phyloP scores from a whole-genome alignment of 192 early-diverging fungal genomes.

The Phlyctochytrium planicorne region DNA sequence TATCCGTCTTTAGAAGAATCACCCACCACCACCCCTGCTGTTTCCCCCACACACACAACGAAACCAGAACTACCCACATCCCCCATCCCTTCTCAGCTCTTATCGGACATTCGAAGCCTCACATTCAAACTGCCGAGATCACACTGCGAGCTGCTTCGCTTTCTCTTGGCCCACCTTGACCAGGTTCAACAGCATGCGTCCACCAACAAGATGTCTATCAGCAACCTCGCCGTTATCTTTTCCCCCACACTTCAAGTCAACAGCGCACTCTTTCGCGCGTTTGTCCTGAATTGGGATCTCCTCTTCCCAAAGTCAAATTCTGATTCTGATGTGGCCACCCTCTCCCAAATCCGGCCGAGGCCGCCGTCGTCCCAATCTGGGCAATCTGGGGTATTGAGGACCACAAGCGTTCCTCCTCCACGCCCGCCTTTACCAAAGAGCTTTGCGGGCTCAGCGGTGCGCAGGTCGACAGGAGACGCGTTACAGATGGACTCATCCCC shows the following conservation, averaged over 20 bases:
- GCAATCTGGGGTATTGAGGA: neutral
- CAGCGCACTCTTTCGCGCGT: neutral
- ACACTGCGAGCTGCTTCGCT: neutral
- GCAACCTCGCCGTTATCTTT: slow-evolving; percentile 5
- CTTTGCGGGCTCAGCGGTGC: neutral
- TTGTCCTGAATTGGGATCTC: slow-evolving; percentile 1
- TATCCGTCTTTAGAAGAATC: neutral
- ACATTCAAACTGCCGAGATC: neutral
- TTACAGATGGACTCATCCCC: neutral
- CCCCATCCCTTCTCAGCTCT: neutral
- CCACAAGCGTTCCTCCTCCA: neutral
- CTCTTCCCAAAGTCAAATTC: neutral
- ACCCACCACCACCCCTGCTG: neutral
- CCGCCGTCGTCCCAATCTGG: neutral
- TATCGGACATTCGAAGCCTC: neutral
- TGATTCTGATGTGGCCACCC: neutral
- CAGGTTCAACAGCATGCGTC: neutral
- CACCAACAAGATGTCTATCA: slow-evolving; percentile 5
- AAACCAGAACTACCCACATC: no score
- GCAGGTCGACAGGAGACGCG: neutral
- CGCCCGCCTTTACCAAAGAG: neutral
- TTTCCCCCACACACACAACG: neutral
- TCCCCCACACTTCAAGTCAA: neutral
- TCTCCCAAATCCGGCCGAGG: neutral
- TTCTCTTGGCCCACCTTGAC: slow-evolving; percentile 1